These are phyloP conservation scores for Ilex paraguariensis DNA, from an alignment of 305 asterid species.

Conservation along the genomic window DNA sequence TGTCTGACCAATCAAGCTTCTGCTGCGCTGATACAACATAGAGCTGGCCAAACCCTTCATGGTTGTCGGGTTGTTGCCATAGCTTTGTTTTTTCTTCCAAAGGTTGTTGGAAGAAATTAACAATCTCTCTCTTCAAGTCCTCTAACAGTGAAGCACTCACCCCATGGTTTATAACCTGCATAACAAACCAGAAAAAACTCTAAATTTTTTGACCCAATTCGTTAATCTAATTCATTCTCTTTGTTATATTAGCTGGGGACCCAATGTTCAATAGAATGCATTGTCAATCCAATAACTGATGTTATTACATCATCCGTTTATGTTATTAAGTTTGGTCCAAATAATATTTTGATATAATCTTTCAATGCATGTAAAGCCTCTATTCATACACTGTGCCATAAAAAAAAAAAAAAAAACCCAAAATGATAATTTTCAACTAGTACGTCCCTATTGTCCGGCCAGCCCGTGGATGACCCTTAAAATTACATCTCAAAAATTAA, in stretches of 20 bases:
- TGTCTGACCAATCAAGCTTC: slow-evolving; percentile 58
- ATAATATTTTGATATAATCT: neutral
- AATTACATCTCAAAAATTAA: too few species aligned
- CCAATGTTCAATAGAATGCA: too few species aligned
- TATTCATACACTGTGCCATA: too few species aligned
- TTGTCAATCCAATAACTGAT: neutral
- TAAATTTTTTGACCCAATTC: neutral
- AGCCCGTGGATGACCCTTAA: too few species aligned
- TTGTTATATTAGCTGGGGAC: too few species aligned
- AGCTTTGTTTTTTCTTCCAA: slow-evolving; percentile 35
- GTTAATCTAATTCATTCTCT: too few species aligned
- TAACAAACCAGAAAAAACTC: neutral
- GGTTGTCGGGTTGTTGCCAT: slow-evolving; percentile 39
- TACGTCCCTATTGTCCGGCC: too few species aligned
- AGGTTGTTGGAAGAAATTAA: slow-evolving; percentile 31
- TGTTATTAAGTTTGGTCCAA: neutral
- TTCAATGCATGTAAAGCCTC: too few species aligned
- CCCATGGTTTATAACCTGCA: slow-evolving; percentile 44
- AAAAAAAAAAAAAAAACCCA: neutral
- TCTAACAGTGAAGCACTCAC: slow-evolving; percentile 30
- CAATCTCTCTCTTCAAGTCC: slow-evolving; percentile 24
- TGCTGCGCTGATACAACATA: slow-evolving; percentile 47
- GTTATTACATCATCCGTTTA: neutral
- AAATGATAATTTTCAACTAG: too few species aligned
- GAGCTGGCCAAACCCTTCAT: slow-evolving; percentile 52